These are phyloP conservation scores for Obelidium mucronatum DNA, from an alignment of 192 early-diverging fungal species.

Conservation along the genomic window DNA sequence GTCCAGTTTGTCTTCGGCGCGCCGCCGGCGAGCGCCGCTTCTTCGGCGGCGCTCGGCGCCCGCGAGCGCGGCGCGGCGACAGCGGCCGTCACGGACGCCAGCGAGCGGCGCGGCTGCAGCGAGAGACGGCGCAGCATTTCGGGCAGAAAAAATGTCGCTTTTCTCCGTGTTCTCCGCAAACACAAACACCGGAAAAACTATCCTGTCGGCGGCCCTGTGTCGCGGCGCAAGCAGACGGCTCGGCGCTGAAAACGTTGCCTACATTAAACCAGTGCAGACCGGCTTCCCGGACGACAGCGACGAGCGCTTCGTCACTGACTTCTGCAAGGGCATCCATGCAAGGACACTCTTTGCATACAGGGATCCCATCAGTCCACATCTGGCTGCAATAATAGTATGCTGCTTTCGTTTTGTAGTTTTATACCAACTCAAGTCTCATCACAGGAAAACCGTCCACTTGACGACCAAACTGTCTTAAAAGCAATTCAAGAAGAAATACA, in stretches of 20 bases:
- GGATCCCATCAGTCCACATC: conserved; percentile 80
- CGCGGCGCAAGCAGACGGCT: conserved; percentile 50
- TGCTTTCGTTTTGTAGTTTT: not conserved
- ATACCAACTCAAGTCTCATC: too few relatives aligned
- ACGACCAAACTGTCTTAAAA: conserved; percentile 41
- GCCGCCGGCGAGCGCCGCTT: not conserved
- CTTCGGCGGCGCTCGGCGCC: conserved; percentile 4
- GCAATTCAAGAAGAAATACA: conserved; percentile 21
- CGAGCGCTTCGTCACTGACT: conserved; percentile 66
- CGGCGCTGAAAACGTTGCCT: conserved; percentile 52
- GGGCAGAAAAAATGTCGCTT: too few relatives aligned
- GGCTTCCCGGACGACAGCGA: conserved; percentile 82
- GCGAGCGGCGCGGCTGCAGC: not conserved
- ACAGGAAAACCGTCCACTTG: conserved; percentile 42
- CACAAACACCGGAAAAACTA: conserved; percentile 85
- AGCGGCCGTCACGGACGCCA: not conserved
- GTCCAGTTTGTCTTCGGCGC: conserved; percentile 71
- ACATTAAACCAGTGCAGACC: conserved; percentile 86
- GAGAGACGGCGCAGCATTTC: not conserved
- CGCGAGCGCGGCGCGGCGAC: conserved; percentile 9
- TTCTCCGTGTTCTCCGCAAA: conserved; percentile 70
- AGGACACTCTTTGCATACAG: conserved; percentile 68
- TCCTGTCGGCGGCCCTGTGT: conserved; percentile 73
- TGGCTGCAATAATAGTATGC: conserved; percentile 56
- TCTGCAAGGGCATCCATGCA: conserved; percentile 47